These are phyloP conservation scores for Diospyros kaki DNA, from an alignment of 148 eudicot genomes.

Conservation along the genomic window DNA sequence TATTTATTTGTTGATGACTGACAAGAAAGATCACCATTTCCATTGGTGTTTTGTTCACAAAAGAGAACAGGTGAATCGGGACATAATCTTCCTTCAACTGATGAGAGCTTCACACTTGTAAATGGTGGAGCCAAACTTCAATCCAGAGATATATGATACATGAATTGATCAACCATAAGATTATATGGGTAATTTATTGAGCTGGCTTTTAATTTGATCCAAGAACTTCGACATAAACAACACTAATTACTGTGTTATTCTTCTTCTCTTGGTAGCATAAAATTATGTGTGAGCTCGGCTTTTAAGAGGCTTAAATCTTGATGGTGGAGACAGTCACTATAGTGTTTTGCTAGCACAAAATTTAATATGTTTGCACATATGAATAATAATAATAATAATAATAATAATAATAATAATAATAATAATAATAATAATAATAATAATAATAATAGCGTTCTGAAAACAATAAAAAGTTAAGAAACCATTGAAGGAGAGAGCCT, in stretches of 20 bases:
- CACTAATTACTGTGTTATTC: too few relatives aligned
- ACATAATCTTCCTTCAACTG: slow-evolving; percentile 6
- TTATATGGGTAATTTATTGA: not conserved
- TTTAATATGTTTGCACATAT: too few relatives aligned
- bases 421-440: too few relatives aligned
- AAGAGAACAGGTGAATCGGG: not conserved
- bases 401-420: too few relatives aligned
- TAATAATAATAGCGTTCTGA: too few relatives aligned
- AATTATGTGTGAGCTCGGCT: too few relatives aligned
- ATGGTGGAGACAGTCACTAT: too few relatives aligned
- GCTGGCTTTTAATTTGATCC: not conserved
- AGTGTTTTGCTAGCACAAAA: too few relatives aligned
- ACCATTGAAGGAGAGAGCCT: not conserved
- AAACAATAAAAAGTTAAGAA: too few relatives aligned
- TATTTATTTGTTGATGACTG: not conserved
- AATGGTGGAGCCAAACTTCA: slow-evolving; percentile 3
- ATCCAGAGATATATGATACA: not conserved
- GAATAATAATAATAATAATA: too few relatives aligned
- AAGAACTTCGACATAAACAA: not conserved
- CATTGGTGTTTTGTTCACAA: not conserved
- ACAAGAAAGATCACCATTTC: slow-evolving; percentile 3
- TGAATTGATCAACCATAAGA: not conserved
- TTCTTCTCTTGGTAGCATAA: too few relatives aligned
- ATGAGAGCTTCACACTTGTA: not conserved
- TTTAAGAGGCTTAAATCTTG: too few relatives aligned